Evolutionary conservation across 73 alveolate species (phyloP), one percentile per base, ranked within the genome.

Genomic region (Uronychia setigera): DNA sequence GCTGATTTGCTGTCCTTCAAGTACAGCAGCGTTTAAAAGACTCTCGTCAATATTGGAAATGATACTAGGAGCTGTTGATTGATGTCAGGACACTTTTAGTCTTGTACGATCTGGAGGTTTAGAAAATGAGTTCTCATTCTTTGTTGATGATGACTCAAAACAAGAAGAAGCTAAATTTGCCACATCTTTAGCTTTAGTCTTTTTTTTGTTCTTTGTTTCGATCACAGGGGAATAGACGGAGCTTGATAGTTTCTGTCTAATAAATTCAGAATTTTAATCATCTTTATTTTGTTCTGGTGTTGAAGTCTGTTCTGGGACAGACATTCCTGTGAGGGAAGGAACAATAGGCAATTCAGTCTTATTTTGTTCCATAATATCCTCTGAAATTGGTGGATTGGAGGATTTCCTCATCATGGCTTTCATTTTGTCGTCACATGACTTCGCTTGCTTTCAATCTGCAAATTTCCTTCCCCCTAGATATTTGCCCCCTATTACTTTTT

Each of bases 311-410:
- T 19, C 67, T 19, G 19, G 67, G 67, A 19, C n/a, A n/a, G n/a
- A n/a, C n/a, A n/a, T n/a, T n/a, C 67, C 67, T 46, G 67, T 46
- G 67, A 46, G 67, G n/a, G n/a, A 46, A 46, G 67, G 67, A 46
- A 5, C n/a, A 5, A 46, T 46, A 11, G 19, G n/a, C 19, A 19
- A 19, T 19, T 46, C 67, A 11, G 5, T 46, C 67, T n/a, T n/a
- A n/a, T n/a, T n/a, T n/a, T n/a, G n/a, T n/a, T n/a, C n/a, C n/a
- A n/a, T n/a, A n/a, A n/a, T n/a, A n/a, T n/a, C n/a, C n/a, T n/a
- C n/a, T n/a, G n/a, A n/a, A n/a, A n/a, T n/a, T n/a, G n/a, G n/a
- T n/a, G n/a, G n/a, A n/a, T n/a, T n/a, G n/a, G n/a, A n/a, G n/a
- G n/a, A n/a, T n/a, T n/a, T n/a, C n/a, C n/a, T n/a, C n/a, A n/a